Evolutionary conservation across 2,329 filamentous ascomycete species (phyloP).

Genomic region (Neocatenulostroma microsporum): DNA sequence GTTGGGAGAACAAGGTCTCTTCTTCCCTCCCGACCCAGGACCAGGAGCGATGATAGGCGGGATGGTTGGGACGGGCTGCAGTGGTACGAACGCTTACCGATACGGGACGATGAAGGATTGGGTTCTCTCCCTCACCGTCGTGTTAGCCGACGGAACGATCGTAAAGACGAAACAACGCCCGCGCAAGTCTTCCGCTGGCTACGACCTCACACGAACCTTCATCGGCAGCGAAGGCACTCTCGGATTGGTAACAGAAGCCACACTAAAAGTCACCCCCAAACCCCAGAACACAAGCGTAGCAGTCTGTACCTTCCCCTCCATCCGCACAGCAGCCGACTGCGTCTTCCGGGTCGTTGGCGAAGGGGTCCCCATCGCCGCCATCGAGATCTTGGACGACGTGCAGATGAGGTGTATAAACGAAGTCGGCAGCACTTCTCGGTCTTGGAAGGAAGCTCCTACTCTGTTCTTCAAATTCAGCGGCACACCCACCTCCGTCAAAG

Average conservation of each 20-base stretch:
- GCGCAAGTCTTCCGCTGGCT: conserved; percentile 82
- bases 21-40: conserved; percentile 88
- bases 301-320: conserved; percentile 55
- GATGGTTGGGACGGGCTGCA: conserved; percentile 71
- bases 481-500: conserved; percentile 61
- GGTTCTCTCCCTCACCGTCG: conserved; percentile 79
- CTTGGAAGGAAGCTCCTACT: conserved; percentile 63
- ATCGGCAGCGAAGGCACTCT: conserved; percentile 88
- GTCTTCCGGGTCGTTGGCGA: conserved; percentile 71
- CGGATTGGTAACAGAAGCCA: conserved; percentile 84
- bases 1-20: conserved; percentile 62
- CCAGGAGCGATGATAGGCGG: conserved; percentile 89
- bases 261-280: conserved; percentile 74
- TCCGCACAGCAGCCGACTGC: conserved; percentile 69
- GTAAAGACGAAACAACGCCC: conserved; percentile 84
- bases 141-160: conserved; percentile 80
- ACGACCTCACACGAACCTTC: conserved; percentile 83
- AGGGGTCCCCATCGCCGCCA: conserved; percentile 79
- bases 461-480: conserved; percentile 71
- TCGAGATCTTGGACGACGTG: conserved; percentile 86
- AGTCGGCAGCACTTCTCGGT: conserved; percentile 54
- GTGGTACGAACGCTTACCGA: conserved; percentile 79
- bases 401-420: conserved; percentile 73
- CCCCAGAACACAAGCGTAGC: conserved; percentile 75
- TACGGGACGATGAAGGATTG: conserved; percentile 95